A percentile compares a stretch with the other conserved stretches of the same genome.
phyloP scores from a whole-genome alignment of 2,329 filamentous ascomycete species.

The Nothophaeocryptopus gaeumannii region DNA sequence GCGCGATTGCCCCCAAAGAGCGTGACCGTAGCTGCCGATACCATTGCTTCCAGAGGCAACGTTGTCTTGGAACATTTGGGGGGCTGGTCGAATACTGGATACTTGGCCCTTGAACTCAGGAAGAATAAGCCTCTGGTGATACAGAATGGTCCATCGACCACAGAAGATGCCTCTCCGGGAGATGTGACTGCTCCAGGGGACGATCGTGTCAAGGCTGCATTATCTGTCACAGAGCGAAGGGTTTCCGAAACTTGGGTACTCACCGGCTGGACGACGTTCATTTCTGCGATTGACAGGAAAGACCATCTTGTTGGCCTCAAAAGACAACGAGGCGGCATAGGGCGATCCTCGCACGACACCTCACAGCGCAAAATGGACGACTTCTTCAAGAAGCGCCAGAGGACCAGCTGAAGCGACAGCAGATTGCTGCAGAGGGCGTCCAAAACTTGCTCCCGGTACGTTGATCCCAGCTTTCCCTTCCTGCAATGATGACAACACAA shows the following conservation, averaged over 20 bases:
- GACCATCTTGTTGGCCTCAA: constrained; percentile 72
- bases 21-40: constrained; percentile 45
- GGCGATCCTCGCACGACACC: constrained; percentile 71
- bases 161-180: neutral
- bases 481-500: constrained; percentile 31
- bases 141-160: neutral
- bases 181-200: neutral
- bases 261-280: constrained; percentile 29
- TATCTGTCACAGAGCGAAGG: neutral
- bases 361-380: constrained; percentile 72
- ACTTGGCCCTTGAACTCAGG: constrained; percentile 44
- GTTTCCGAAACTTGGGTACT: neutral
- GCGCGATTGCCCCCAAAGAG: constrained; percentile 51
- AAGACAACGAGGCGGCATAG: constrained; percentile 78
- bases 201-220: constrained; percentile 18
- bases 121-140: neutral
- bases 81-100: constrained; percentile 66
- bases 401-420: constrained; percentile 21
- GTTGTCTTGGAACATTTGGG: constrained; percentile 54
- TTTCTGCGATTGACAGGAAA: constrained; percentile 65
- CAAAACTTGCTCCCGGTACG: constrained; percentile 8
- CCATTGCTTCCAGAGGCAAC: constrained; percentile 37
- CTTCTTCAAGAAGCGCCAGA: constrained; percentile 62
- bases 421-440: neutral
- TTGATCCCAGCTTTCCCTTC: constrained; percentile 2